phyloP scores from a whole-genome alignment of 345 rosid genomes.

The Diplotaxis tenuifolia region DNA sequence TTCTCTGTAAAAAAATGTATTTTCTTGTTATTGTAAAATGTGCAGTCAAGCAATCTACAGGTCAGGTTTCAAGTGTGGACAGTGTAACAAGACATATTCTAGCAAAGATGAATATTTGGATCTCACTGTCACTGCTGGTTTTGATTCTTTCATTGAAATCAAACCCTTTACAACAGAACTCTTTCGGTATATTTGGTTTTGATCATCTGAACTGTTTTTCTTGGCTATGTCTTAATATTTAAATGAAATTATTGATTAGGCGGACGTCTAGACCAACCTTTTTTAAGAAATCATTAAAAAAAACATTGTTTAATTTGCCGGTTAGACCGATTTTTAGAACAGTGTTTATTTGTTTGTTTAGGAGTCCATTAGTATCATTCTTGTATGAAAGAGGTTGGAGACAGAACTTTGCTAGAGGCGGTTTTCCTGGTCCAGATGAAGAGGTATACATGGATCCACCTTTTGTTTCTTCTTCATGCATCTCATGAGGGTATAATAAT shows the following conservation, averaged over 20 bases:
- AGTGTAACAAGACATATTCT: slow-evolving; percentile 74
- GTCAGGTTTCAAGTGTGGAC: slow-evolving; percentile 84
- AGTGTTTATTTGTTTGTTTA: slow-evolving; percentile 23
- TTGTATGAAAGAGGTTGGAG: slow-evolving; percentile 98
- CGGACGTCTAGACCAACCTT: too few relatives aligned
- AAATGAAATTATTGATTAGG: neutral
- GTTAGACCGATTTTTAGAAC: neutral
- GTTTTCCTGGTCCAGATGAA: slow-evolving; percentile 95
- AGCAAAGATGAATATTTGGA: slow-evolving; percentile 82
- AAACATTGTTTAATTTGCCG: too few relatives aligned
- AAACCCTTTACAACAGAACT: slow-evolving; percentile 70
- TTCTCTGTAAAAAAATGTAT: neutral
- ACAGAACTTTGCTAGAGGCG: slow-evolving; percentile 67
- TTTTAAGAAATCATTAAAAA: too few relatives aligned
- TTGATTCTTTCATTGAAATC: slow-evolving; percentile 64
- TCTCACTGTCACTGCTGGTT: slow-evolving; percentile 72
- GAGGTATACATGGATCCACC: slow-evolving; percentile 48
- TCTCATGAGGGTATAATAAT: neutral
- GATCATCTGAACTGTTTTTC: neutral
- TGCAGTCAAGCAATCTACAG: slow-evolving; percentile 81
- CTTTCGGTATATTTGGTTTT: slow-evolving; percentile 54
- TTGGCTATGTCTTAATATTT: neutral
- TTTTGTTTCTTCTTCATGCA: neutral
- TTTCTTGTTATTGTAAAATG: neutral
- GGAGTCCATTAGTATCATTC: slow-evolving; percentile 94